Evolutionary conservation across 1,139 yeast genomes (phyloP).

Genomic region (Tardiomyces depauwii): DNA sequence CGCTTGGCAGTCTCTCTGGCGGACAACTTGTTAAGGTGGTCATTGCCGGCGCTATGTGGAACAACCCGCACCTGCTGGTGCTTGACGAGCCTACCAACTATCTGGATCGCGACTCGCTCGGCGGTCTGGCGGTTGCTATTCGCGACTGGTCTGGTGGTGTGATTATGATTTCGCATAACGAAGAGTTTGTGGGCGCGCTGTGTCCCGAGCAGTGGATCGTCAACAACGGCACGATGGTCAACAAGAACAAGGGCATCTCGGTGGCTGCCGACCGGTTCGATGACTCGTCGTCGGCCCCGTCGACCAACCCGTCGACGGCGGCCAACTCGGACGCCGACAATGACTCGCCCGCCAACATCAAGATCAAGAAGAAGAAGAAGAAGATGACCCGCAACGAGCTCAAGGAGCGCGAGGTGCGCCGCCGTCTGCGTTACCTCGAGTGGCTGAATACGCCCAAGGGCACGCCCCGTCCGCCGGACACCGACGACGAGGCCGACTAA

Average conservation of each 20-base stretch:
- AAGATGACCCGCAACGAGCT: slow-evolving; percentile 94
- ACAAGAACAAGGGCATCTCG: slow-evolving; percentile 57
- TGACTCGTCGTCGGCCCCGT: slow-evolving; percentile 41
- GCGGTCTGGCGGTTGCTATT: slow-evolving; percentile 94
- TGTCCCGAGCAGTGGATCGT: slow-evolving; percentile 99
- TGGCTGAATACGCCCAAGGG: slow-evolving; percentile 98
- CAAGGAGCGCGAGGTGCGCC: slow-evolving; percentile 84
- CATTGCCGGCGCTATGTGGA: slow-evolving; percentile 99
- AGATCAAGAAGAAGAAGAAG: slow-evolving; percentile 76
- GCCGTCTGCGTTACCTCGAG: slow-evolving; percentile 86
- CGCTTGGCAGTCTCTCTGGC: slow-evolving; percentile 92
- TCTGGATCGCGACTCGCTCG: slow-evolving; percentile 93
- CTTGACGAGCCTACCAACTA: slow-evolving; percentile 98
- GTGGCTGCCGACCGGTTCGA: slow-evolving; percentile 75
- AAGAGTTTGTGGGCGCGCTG: slow-evolving; percentile 92
- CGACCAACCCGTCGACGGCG: slow-evolving; percentile 27
- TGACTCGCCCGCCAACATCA: slow-evolving; percentile 95
- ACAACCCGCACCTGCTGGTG: slow-evolving; percentile 95
- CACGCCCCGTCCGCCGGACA: slow-evolving; percentile 85
- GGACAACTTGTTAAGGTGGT: slow-evolving; percentile 98
- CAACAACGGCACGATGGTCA: slow-evolving; percentile 81
- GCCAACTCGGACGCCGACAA: slow-evolving; percentile 19
- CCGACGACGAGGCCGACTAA: slow-evolving; percentile 77
- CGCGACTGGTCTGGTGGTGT: slow-evolving; percentile 99
- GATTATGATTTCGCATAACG: slow-evolving; percentile 95